These are phyloP conservation scores for Leccinum subgranulosum DNA, from an alignment of 768 basidiomycete species.

Conservation along the genomic window DNA sequence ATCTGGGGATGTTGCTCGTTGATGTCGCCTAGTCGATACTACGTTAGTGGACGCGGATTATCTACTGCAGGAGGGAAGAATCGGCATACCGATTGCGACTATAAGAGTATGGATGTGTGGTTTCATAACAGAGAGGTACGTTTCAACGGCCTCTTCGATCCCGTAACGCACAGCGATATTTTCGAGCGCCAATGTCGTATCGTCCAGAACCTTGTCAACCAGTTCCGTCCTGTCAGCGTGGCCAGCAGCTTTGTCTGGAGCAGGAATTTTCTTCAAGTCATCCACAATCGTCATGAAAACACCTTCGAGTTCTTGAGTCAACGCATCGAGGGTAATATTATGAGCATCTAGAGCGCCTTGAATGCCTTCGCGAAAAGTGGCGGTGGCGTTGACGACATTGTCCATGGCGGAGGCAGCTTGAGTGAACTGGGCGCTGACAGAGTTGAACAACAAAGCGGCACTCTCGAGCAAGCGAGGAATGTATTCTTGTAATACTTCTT, in stretches of 20 bases:
- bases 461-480: slow-evolving; percentile 4
- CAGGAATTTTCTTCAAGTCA: slow-evolving; percentile 1
- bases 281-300: slow-evolving; percentile 2
- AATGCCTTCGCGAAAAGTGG: slow-evolving; percentile 11
- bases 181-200: not conserved
- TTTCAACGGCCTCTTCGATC: slow-evolving; percentile 1
- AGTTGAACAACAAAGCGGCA: not conserved
- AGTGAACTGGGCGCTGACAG: not conserved
- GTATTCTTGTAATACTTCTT: not conserved
- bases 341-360: slow-evolving; percentile 4
- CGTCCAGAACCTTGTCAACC: slow-evolving; percentile 7
- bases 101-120: slow-evolving; percentile 6
- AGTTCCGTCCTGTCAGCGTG: slow-evolving; percentile 3
- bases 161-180: slow-evolving; percentile 1
- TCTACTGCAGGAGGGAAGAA: not conserved
- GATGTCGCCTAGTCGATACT: slow-evolving; percentile 7
- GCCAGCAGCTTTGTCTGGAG: not conserved
- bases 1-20: slow-evolving; percentile 9
- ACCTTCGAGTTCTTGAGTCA: slow-evolving; percentile 11
- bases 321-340: not conserved
- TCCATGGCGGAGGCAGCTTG: slow-evolving; percentile 4
- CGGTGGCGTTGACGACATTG: slow-evolving; percentile 10
- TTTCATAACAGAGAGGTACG: slow-evolving; percentile 3
- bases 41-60: not conserved
- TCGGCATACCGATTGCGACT: slow-evolving; percentile 8